Conservation (phyloP, 2,329 filamentous ascomycete species). For the Paraconiothyrium sp. region DNA sequence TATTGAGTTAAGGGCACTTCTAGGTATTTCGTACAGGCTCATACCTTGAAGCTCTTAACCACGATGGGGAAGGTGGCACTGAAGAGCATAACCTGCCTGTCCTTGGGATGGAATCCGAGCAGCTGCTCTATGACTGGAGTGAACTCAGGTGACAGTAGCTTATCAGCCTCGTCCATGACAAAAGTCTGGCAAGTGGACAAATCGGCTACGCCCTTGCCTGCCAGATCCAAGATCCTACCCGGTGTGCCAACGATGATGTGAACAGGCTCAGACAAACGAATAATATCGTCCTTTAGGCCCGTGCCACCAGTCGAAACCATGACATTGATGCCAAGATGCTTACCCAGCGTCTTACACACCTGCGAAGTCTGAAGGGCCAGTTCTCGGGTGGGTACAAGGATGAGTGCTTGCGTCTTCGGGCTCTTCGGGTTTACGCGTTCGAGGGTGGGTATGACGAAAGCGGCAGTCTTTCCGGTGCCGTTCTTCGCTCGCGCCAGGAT, state of each 20-base stretch:
- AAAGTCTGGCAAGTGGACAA: constrained; percentile 96
- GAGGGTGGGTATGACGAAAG: constrained; percentile 94
- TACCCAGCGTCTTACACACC: constrained; percentile 97
- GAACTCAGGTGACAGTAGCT: constrained; percentile 95
- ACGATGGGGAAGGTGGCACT: constrained; percentile 97
- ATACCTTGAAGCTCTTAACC: constrained; percentile 88
- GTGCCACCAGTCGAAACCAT: constrained; percentile 99
- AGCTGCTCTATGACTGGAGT: constrained; percentile 97
- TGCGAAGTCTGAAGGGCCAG: constrained; percentile 98
- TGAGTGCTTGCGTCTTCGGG: constrained; percentile 94
- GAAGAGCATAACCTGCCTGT: constrained; percentile 99
- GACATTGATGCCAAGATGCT: constrained; percentile 96
- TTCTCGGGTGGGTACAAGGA: constrained; percentile 96
- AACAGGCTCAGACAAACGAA: constrained; percentile 91
- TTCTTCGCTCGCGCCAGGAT: constrained; percentile 98
- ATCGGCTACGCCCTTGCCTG: constrained; percentile 95
- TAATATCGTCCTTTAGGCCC: constrained; percentile 93
- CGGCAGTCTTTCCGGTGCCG: constrained; percentile 97
- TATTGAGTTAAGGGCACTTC: constrained; percentile 18
- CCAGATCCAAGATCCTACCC: constrained; percentile 93
- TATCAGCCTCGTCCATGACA: constrained; percentile 99
- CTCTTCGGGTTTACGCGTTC: constrained; percentile 97
- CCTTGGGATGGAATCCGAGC: constrained; percentile 92
- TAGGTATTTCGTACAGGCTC: neutral
- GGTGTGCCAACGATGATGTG: constrained; percentile 98